phyloP scores from a whole-genome alignment of 2,329 filamentous ascomycete genomes.

The Thielaviopsis ethacetica region DNA sequence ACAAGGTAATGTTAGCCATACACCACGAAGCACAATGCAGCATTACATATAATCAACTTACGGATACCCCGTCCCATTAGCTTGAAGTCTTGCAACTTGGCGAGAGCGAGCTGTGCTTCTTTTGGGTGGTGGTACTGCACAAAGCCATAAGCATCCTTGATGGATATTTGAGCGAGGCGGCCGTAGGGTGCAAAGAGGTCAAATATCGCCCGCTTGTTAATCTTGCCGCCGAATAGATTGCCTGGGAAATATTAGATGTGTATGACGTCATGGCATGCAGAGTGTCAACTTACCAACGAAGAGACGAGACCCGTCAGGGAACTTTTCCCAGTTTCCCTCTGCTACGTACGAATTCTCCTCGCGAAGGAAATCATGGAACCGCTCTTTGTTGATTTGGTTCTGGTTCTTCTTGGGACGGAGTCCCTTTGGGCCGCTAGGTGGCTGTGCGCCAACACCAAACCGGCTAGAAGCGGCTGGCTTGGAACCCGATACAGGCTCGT shows the following conservation, averaged over 20 bases:
- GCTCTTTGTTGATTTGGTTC: neutral
- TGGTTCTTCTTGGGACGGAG: neutral
- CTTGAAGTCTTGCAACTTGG: slow-evolving; percentile 61
- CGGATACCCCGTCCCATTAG: slow-evolving; percentile 86
- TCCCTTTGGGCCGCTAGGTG: neutral
- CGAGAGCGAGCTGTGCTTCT: slow-evolving; percentile 60
- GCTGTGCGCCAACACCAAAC: neutral
- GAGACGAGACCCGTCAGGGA: slow-evolving; percentile 59
- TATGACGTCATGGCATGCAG: neutral
- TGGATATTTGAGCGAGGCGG: slow-evolving; percentile 79
- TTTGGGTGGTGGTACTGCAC: slow-evolving; percentile 73
- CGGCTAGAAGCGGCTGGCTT: neutral
- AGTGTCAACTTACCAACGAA: slow-evolving; percentile 54
- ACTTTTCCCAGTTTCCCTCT: slow-evolving; percentile 67
- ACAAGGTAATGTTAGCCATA: neutral
- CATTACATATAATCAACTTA: slow-evolving; percentile 32
- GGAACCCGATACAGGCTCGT: neutral
- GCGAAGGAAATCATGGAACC: slow-evolving; percentile 38
- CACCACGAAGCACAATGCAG: neutral
- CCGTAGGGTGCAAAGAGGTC: slow-evolving; percentile 78
- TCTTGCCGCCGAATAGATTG: neutral
- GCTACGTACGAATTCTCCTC: slow-evolving; percentile 62
- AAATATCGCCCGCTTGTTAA: slow-evolving; percentile 72
- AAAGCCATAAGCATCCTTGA: slow-evolving; percentile 94
- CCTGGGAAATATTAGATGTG: neutral